Base-by-base conservation (phyloP, 2,329 filamentous ascomycete genomes). In the Cladosporium sp. region DNA sequence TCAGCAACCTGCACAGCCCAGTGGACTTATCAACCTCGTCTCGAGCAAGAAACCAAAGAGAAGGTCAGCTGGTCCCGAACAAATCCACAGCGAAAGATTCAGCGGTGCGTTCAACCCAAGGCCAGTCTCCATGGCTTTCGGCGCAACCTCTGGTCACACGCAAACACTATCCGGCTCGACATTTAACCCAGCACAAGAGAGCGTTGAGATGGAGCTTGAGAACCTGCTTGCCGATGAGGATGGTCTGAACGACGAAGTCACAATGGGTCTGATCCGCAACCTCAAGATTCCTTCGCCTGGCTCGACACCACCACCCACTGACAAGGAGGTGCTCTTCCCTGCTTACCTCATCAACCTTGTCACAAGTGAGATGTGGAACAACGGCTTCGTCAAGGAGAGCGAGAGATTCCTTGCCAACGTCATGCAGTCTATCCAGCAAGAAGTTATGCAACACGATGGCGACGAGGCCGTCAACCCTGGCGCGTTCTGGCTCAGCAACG, bases 331-430 rank as follows among this genome's bases (percentile, higher is more conserved):
- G 20, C 82, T 99, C 53, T 99, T 99, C 87, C 94, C 94, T 34
- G 93, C 94, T 9, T 99, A 97, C 74, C 86, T 99, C 67, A 99
- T 99, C 80, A 99, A 99, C 75, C 82, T 99, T 60, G 94, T 99
- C 62, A 99, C 94, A 12, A 97, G 92, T 15, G 94, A 99, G 78
- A 99, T 99, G 94, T 99, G 94, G 94, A 99, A 99, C 80, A 99
- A 99, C 68, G 94, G 94, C 47, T 99, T 97, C 71, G 94, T 99
- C 67, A 99, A 99, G 80, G 94, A 99, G 76, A 97, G 94, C 3
- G 94, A 99, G 77, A 89, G 93, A 56, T 99, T 99, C 83, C 82
- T 99, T 62, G 94, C 94, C 70, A 99, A 97, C 69, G 94, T 99
- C 63, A 99, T 99, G 94, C 94, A 97, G 76, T 96, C 92, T 7